Percentiles rank a stretch among this genome's conserved stretches.
Conservation (phyloP, 2,329 filamentous ascomycete species). For the Xylaria sp. region DNA sequence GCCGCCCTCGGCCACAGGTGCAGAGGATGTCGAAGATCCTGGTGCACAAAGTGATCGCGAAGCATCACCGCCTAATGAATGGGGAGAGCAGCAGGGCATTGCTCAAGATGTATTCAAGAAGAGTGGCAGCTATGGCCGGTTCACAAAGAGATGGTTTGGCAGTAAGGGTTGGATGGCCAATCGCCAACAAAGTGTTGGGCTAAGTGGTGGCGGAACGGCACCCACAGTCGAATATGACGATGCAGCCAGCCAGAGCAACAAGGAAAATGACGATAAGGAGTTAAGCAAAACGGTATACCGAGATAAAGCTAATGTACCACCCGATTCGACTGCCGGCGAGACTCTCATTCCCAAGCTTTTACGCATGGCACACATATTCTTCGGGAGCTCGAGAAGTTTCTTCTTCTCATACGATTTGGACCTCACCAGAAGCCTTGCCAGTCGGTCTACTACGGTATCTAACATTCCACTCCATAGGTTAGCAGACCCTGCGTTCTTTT, state of each 20-base stretch:
- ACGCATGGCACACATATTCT: constrained; percentile 81
- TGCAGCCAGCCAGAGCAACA: constrained; percentile 13
- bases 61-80: constrained; percentile 23
- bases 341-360: constrained; percentile 82
- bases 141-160: constrained; percentile 91
- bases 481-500: constrained; percentile 84
- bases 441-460: constrained; percentile 48
- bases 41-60: constrained; percentile 39
- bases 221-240: constrained; percentile 48
- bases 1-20: constrained; percentile 43
- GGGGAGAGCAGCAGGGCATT: constrained; percentile 62
- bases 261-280: constrained; percentile 36
- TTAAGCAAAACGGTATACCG: constrained; percentile 37
- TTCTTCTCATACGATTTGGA: constrained; percentile 97
- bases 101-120: constrained; percentile 87
- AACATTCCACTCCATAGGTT: constrained; percentile 70
- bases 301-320: constrained; percentile 37
- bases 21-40: constrained; percentile 41
- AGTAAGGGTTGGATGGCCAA: constrained; percentile 79
- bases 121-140: constrained; percentile 84
- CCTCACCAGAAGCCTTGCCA: constrained; percentile 71
- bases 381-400: constrained; percentile 82
- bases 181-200: constrained; percentile 70
- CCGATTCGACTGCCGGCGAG: constrained; percentile 47
- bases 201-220: constrained; percentile 54